These are phyloP conservation scores for Rhynchospora breviuscula DNA, from an alignment of 176 grass and related monocot species.

Conservation along the genomic window DNA sequence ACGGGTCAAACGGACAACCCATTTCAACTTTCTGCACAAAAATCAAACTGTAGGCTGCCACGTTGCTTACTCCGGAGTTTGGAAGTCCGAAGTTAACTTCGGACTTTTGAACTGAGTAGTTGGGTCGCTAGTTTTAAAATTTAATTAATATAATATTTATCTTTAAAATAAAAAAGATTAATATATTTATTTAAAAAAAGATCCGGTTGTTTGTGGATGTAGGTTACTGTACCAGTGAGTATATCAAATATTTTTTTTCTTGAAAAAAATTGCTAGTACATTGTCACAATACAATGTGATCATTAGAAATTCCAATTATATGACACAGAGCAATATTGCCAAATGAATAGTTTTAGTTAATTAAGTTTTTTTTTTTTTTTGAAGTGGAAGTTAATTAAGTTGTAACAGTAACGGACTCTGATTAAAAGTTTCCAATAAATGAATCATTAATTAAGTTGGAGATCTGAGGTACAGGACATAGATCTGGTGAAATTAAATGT, in stretches of 20 bases:
- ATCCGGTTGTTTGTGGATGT: background rate
- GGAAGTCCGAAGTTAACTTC: no score
- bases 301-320: background rate
- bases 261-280: background rate
- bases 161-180: no score
- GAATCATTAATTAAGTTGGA: conserved; percentile 4
- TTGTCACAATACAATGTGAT: background rate
- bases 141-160: no score
- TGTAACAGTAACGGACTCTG: background rate
- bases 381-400: background rate
- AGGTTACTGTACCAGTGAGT: background rate
- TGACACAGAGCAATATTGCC: background rate
- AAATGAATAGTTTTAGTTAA: background rate
- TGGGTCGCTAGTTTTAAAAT: no score
- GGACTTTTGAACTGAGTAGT: no score
- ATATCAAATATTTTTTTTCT: background rate
- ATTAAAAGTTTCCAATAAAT: background rate
- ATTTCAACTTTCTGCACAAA: no score
- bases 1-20: no score
- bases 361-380: background rate
- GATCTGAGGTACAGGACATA: conserved; percentile 17
- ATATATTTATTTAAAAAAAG: no score
- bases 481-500: conserved; percentile 28
- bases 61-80: no score
- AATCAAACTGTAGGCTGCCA: no score